Conservation (phyloP, 176 grass and related monocot genomes). For the Carex parvula region DNA sequence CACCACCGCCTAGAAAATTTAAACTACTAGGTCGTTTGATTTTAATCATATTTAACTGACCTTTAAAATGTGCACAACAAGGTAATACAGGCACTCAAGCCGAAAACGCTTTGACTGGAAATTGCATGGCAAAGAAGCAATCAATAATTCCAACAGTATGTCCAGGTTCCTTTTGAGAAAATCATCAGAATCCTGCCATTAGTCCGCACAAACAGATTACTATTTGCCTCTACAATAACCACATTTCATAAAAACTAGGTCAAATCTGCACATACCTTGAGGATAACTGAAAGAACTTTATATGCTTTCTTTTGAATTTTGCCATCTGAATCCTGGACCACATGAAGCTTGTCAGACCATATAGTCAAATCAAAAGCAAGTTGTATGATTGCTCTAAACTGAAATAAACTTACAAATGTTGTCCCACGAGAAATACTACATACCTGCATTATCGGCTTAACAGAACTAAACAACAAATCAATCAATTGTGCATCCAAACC, state of each 20-base stretch:
- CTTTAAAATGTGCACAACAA: constrained; percentile 75
- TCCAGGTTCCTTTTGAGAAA: constrained; percentile 66
- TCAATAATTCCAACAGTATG: constrained; percentile 62
- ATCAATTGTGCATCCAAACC: constrained; percentile 61
- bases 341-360: background rate
- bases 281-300: constrained; percentile 86
- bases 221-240: background rate
- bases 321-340: constrained; percentile 62
- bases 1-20: background rate
- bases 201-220: constrained; percentile 18
- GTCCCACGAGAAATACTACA: background rate
- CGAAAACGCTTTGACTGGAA: constrained; percentile 82
- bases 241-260: background rate
- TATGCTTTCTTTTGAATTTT: constrained; percentile 95
- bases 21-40: background rate
- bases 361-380: background rate
- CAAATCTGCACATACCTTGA: constrained; percentile 52
- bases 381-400: background rate
- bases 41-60: constrained; percentile 34
- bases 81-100: constrained; percentile 80
- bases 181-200: constrained; percentile 49
- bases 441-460: constrained; percentile 93
- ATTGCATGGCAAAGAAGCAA: constrained; percentile 60
- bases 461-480: constrained; percentile 67
- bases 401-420: background rate